Evolutionary conservation across 1,284 basidiomycete species (phyloP).

Genomic region (Rhodotorula sp.): DNA sequence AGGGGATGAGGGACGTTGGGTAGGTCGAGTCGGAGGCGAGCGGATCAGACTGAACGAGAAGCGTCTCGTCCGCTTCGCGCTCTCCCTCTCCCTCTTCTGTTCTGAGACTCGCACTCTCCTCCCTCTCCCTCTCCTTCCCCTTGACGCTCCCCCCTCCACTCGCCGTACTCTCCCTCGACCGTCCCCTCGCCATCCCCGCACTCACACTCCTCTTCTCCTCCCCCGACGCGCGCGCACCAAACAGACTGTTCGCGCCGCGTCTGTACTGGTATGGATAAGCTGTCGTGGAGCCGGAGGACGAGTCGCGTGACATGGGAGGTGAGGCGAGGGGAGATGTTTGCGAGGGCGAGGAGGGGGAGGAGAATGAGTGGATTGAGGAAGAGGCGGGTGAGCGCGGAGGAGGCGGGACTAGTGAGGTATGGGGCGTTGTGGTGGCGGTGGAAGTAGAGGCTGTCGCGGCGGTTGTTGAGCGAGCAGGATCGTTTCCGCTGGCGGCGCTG

Average conservation of each 20-base stretch:
- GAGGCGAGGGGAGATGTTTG: not conserved
- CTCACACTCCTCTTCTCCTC: conserved; percentile 8
- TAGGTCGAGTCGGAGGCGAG: not conserved
- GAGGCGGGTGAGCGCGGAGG: not conserved
- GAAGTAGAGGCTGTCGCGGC: not conserved
- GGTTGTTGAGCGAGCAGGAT: not conserved
- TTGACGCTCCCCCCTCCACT: not conserved
- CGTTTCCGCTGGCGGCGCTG: not conserved
- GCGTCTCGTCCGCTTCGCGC: not conserved
- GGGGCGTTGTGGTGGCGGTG: not conserved
- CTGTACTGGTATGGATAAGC: conserved; percentile 4
- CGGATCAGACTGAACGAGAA: not conserved
- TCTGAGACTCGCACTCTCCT: not conserved
- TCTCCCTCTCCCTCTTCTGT: not conserved
- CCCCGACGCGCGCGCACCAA: conserved; percentile 13
- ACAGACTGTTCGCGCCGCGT: conserved; percentile 21
- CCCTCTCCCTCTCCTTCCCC: not conserved
- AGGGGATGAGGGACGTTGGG: not conserved
- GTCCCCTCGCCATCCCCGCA: conserved; percentile 5
- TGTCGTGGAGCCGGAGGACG: not conserved
- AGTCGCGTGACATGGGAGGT: not conserved
- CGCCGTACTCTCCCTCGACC: not conserved
- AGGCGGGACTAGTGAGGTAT: not conserved
- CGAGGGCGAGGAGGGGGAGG: not conserved
- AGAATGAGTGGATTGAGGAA: not conserved